Percentiles rank a stretch among this genome's conserved stretches.
These are phyloP conservation scores for Naganishia sp. DNA, from an alignment of 1,284 basidiomycete species.

Conservation along the genomic window DNA sequence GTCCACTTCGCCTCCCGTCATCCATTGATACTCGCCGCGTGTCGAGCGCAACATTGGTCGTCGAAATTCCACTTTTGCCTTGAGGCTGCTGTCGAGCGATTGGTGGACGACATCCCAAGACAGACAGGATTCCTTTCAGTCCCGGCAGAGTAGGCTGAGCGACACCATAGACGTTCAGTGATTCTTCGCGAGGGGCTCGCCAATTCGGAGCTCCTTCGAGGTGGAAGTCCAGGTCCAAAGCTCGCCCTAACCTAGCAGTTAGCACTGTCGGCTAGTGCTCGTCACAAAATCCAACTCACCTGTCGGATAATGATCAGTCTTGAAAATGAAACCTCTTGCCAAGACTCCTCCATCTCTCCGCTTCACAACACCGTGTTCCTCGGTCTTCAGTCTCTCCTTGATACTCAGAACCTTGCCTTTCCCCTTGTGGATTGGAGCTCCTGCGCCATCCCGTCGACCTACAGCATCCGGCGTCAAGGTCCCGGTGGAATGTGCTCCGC, in stretches of 20 bases:
- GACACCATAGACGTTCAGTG: conserved; percentile 85
- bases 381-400: conserved; percentile 30
- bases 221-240: conserved; percentile 85
- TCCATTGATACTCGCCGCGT: conserved; percentile 14
- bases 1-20: conserved; percentile 5
- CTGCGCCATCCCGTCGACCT: not conserved
- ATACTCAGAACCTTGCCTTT: conserved; percentile 15
- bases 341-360: conserved; percentile 84
- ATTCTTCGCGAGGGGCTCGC: conserved; percentile 71
- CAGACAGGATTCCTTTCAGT: conserved; percentile 83
- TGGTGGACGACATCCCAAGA: conserved; percentile 73
- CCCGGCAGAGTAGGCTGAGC: conserved; percentile 95
- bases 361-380: conserved; percentile 69
- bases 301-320: conserved; percentile 89
- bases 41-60: not conserved
- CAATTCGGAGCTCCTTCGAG: conserved; percentile 94
- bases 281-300: conserved; percentile 55
- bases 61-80: not conserved
- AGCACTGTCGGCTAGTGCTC: not conserved
- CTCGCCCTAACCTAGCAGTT: conserved; percentile 62
- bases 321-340: conserved; percentile 83
- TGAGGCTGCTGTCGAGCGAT: not conserved
- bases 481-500: conserved; percentile 6
- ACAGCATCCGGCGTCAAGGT: conserved; percentile 1
- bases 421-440: not conserved